Evolutionary conservation across 2,329 filamentous ascomycete genomes (phyloP).

Genomic region (Phoma sp.): DNA sequence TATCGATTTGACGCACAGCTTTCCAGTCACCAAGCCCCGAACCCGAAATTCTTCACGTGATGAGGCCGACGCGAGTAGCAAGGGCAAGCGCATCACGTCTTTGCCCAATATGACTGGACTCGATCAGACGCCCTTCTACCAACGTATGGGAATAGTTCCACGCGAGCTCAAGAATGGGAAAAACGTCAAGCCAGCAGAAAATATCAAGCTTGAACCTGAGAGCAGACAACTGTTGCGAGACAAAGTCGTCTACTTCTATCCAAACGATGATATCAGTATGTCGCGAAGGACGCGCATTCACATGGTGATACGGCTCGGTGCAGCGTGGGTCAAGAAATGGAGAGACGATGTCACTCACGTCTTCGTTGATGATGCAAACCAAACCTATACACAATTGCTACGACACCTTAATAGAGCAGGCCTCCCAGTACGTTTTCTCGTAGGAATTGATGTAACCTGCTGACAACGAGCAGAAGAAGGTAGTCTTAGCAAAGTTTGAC

Average conservation of each 20-base stretch:
- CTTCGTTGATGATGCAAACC: slow-evolving; percentile 70
- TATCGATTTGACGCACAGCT: slow-evolving; percentile 20
- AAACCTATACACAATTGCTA: slow-evolving; percentile 69
- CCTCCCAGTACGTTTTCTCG: slow-evolving; percentile 54
- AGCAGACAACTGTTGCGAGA: slow-evolving; percentile 41
- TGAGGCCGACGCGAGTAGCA: slow-evolving; percentile 8
- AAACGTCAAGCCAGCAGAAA: slow-evolving; percentile 34
- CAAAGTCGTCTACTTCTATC: slow-evolving; percentile 68
- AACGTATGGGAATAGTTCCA: slow-evolving; percentile 34
- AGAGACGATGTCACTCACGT: slow-evolving; percentile 71
- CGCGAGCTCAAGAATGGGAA: slow-evolving; percentile 39
- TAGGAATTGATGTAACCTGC: not conserved
- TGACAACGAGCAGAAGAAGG: slow-evolving; percentile 36
- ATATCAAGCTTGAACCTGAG: slow-evolving; percentile 43
- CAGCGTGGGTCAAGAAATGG: slow-evolving; percentile 68
- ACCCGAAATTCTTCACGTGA: not conserved
- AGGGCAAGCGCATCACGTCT: slow-evolving; percentile 32
- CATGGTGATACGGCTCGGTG: slow-evolving; percentile 70
- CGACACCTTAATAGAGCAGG: slow-evolving; percentile 57
- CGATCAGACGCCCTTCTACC: slow-evolving; percentile 35
- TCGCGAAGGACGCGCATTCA: slow-evolving; percentile 73
- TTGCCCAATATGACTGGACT: slow-evolving; percentile 23
- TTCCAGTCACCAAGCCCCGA: slow-evolving; percentile 18
- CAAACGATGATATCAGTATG: slow-evolving; percentile 75
- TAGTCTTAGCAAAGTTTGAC: slow-evolving; percentile 58